Conservation (phyloP, 1,284 basidiomycete species). For the Cutaneotrichosporon sp. region DNA sequence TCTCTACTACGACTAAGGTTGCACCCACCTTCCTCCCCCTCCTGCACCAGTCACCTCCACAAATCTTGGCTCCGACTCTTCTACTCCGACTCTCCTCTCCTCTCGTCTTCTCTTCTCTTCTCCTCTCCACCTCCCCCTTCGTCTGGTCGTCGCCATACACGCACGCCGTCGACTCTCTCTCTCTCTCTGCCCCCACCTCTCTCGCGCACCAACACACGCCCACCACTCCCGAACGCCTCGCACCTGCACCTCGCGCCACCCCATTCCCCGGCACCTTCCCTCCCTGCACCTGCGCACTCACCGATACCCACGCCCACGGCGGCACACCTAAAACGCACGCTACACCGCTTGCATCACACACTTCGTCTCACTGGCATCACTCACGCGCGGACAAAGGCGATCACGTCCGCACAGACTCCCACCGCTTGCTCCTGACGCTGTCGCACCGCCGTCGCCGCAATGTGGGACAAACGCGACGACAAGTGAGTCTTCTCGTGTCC, state of each 20-base stretch:
- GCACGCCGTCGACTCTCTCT: background rate
- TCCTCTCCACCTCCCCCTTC: background rate
- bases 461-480: conserved; percentile 2
- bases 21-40: too few relatives aligned
- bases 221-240: background rate
- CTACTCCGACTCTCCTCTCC: background rate
- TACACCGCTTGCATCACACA: background rate
- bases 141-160: background rate
- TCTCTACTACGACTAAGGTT: too few relatives aligned
- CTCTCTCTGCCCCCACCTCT: background rate
- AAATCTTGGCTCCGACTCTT: too few relatives aligned
- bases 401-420: background rate
- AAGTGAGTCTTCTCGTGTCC: conserved; percentile 2
- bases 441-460: background rate
- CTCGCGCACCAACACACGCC: background rate
- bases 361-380: background rate
- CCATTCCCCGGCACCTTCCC: background rate
- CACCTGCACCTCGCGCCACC: background rate
- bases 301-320: background rate
- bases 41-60: background rate
- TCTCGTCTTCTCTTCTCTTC: background rate
- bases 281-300: background rate
- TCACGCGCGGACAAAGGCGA: background rate
- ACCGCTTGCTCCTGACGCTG: background rate
- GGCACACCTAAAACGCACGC: background rate